phyloP scores from a whole-genome alignment of 768 basidiomycete species.

The Auriscalpium microsporum region DNA sequence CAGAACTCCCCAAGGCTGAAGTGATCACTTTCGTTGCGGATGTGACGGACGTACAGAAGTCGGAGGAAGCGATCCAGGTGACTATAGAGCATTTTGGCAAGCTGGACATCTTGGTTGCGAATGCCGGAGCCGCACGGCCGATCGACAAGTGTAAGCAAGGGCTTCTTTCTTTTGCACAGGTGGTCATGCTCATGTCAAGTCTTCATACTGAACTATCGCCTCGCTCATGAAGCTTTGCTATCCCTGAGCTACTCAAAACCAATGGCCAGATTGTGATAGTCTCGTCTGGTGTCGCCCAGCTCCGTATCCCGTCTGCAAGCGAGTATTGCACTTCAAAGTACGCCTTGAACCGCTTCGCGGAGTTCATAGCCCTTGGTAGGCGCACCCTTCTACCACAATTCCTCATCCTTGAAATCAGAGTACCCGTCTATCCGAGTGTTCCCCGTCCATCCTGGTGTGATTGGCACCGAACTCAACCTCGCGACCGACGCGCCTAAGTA shows the following conservation, averaged over 20 bases:
- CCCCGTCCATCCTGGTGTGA: constrained; percentile 1
- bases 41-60: constrained; percentile 14
- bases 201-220: neutral
- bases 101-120: constrained; percentile 23
- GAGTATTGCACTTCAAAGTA: neutral
- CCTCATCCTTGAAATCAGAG: neutral
- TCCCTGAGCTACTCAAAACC: neutral
- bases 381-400: neutral
- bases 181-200: neutral
- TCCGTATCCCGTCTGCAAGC: neutral
- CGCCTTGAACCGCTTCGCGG: constrained; percentile 1
- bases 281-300: neutral
- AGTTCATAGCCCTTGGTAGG: constrained; percentile 3
- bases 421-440: constrained; percentile 1
- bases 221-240: neutral
- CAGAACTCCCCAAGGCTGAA: constrained; percentile 1
- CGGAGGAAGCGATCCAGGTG: constrained; percentile 17
- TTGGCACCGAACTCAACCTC: neutral
- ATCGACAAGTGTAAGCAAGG: neutral
- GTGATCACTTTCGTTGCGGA: constrained; percentile 20
- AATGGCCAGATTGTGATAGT: constrained; percentile 4
- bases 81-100: constrained; percentile 19
- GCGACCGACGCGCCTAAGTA: neutral
- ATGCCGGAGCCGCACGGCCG: constrained; percentile 16
- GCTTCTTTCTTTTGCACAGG: neutral